These are phyloP conservation scores for Magnusiomyces magnusii DNA, from an alignment of 1,139 yeast species.

Conservation along the genomic window DNA sequence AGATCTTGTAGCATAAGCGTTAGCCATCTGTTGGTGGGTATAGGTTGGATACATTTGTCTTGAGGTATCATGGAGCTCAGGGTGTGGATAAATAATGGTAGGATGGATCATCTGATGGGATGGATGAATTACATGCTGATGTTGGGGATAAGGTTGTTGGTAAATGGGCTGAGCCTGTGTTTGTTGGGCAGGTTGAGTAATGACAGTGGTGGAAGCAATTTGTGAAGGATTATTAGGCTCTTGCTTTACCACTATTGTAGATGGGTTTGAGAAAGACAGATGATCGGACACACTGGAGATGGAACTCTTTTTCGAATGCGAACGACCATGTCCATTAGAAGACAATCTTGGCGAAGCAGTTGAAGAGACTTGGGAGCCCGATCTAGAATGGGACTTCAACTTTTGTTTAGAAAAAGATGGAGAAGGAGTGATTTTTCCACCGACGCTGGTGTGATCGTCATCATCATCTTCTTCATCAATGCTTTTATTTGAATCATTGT, in stretches of 20 bases:
- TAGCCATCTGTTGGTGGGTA: not conserved
- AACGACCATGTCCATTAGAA: not conserved
- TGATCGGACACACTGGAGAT: not conserved
- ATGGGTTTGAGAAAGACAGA: not conserved
- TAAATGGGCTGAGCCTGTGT: not conserved
- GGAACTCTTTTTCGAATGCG: not conserved
- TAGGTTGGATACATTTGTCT: not conserved
- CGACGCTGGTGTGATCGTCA: constrained; percentile 17
- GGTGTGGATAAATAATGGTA: not conserved
- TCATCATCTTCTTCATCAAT: constrained; percentile 20
- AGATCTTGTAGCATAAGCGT: not conserved
- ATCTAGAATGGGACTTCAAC: constrained; percentile 7
- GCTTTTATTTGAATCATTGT: constrained; percentile 11
- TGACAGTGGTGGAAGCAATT: not conserved
- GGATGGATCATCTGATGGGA: not conserved
- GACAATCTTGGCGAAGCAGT: not conserved
- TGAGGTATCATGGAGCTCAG: not conserved
- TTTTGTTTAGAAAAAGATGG: constrained; percentile 8
- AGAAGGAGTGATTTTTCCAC: constrained; percentile 9
- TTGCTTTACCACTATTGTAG: not conserved
- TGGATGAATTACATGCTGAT: not conserved
- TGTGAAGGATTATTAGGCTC: not conserved
- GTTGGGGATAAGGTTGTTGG: not conserved
- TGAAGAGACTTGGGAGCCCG: constrained; percentile 1
- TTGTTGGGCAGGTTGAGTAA: not conserved